Evolutionary conservation across 2,329 filamentous ascomycete species (phyloP).

Genomic region (Fusarium domesticum): DNA sequence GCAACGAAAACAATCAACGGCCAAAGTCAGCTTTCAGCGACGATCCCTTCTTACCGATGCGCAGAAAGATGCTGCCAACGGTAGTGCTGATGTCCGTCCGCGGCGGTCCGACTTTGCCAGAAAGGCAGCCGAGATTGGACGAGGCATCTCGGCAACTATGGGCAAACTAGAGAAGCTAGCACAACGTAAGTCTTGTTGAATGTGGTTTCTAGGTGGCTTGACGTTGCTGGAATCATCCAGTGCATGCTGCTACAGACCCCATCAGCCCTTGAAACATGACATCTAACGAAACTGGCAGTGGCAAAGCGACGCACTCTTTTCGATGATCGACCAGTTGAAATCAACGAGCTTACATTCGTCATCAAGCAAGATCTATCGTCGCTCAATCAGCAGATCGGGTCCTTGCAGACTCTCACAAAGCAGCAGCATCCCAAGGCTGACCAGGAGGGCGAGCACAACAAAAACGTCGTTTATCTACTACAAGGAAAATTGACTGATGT

Average conservation of each 20-base stretch:
- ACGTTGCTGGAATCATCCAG: too few relatives aligned
- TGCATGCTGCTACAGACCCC: too few relatives aligned
- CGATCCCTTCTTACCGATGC: constrained; percentile 74
- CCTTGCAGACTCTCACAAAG: constrained; percentile 73
- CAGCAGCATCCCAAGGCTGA: constrained; percentile 69
- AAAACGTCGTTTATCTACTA: constrained; percentile 89
- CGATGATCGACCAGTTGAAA: constrained; percentile 93
- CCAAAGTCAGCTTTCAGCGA: constrained; percentile 74
- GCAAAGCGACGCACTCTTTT: constrained; percentile 97
- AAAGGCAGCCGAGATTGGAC: constrained; percentile 85
- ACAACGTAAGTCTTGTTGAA: constrained; percentile 56
- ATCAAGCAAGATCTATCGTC: constrained; percentile 94
- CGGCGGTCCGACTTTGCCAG: constrained; percentile 87
- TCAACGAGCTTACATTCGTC: constrained; percentile 93
- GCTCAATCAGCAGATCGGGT: constrained; percentile 80
- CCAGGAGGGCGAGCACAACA: constrained; percentile 95
- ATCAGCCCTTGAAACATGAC: too few relatives aligned
- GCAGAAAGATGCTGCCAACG: constrained; percentile 63
- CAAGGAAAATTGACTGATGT: constrained; percentile 92
- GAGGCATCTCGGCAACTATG: constrained; percentile 89
- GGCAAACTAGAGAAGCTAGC: constrained; percentile 91
- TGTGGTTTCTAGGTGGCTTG: background rate
- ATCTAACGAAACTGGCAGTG: constrained; percentile 46
- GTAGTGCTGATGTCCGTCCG: constrained; percentile 44
- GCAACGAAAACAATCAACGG: constrained; percentile 72